Evolutionary conservation across 495 filamentous ascomycete genomes (phyloP), one percentile per base, ranked within the genome.

Genomic region (Friedmanniomyces simplex): DNA sequence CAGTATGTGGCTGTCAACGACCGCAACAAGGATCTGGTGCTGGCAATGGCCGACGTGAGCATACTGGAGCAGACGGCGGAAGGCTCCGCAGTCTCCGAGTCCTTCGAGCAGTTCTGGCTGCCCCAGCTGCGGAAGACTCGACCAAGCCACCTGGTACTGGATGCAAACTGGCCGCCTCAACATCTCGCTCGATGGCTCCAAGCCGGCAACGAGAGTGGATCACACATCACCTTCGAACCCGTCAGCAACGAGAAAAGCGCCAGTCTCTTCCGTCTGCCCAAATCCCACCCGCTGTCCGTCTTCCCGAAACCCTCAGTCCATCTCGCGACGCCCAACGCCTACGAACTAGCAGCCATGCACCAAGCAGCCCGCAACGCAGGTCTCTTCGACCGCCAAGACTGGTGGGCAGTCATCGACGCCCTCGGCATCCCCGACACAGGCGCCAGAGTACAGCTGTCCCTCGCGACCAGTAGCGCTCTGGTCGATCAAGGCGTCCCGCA

Each of bases 11-110:
- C 90, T 18, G 74, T 96, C 63, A 98, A 97, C 69, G 87, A 91
- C 66, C 73, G 72, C 1, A 79, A 85, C 25, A 93, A 91, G 63
- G 83, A 89, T 55, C 78, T 98, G 11, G 75, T 87, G 2, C 66
- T 95, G 45, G 91, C 88, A 51, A 94, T 96, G 86, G 89, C 93
- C 18, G 93, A 98, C 67, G 96, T 97, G 89, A 75, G 73, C 50
- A 93, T 98, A 66, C 76, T 96, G 58, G 82, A 89, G 51, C 69
- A 73, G 8, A 63, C 72, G 14, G 18, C 39, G 10, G 37, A 39
- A 24, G 48, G 47, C 32, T 21, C 25, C 25, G 45, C 46, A 13
- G 36, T 78, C 55, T 66, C 75, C n/a, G 62, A 60, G 6, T 69
- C 75, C 41, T 51, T 63, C 2, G 37, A 69, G 68, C 65, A 58